Evolutionary conservation across 2,329 filamentous ascomycete species (phyloP).

Genomic region (Helotiales sp.): DNA sequence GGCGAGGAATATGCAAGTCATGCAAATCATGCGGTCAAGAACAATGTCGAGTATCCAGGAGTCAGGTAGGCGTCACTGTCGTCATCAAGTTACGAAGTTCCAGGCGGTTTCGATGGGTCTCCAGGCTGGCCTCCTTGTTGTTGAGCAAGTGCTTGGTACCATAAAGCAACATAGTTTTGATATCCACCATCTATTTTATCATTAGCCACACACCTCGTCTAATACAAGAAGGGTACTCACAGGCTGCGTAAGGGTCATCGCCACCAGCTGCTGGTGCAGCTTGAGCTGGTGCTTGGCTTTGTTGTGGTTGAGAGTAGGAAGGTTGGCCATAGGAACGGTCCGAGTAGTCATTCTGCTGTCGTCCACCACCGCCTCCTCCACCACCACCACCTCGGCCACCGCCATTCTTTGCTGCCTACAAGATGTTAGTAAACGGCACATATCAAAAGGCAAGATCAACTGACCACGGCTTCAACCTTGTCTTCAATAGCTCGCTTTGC

Average conservation of each 20-base stretch:
- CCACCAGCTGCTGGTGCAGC: slow-evolving; percentile 47
- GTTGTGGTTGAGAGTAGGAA: slow-evolving; percentile 40
- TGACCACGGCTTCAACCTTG: slow-evolving; percentile 86
- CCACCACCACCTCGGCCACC: slow-evolving; percentile 38
- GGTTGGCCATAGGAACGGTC: slow-evolving; percentile 53
- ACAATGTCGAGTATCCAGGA: slow-evolving; percentile 28
- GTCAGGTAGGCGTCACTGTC: slow-evolving; percentile 23
- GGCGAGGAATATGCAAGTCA: slow-evolving; percentile 32
- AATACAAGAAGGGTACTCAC: slow-evolving; percentile 43
- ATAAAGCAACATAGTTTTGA: slow-evolving; percentile 75
- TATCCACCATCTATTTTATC: slow-evolving; percentile 68
- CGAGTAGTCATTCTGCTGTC: slow-evolving; percentile 53
- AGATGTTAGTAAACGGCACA: slow-evolving; percentile 17
- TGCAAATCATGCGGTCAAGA: slow-evolving; percentile 35
- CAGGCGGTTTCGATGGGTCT: slow-evolving; percentile 41
- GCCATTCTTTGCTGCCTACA: slow-evolving; percentile 52
- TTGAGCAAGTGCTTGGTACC: slow-evolving; percentile 70
- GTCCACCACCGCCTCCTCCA: slow-evolving; percentile 7
- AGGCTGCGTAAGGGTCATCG: slow-evolving; percentile 74
- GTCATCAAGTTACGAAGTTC: slow-evolving; percentile 37
- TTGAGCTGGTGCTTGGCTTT: slow-evolving; percentile 44
- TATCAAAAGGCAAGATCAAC: slow-evolving; percentile 38
- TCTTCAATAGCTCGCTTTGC: slow-evolving; percentile 87
- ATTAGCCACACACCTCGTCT: not conserved
- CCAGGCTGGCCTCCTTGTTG: slow-evolving; percentile 45